A percentile compares a stretch with the other conserved stretches of the same genome.
These are phyloP conservation scores for Wallacemonas sp. DNA, from an alignment of 208 protist genomes.

Conservation along the genomic window DNA sequence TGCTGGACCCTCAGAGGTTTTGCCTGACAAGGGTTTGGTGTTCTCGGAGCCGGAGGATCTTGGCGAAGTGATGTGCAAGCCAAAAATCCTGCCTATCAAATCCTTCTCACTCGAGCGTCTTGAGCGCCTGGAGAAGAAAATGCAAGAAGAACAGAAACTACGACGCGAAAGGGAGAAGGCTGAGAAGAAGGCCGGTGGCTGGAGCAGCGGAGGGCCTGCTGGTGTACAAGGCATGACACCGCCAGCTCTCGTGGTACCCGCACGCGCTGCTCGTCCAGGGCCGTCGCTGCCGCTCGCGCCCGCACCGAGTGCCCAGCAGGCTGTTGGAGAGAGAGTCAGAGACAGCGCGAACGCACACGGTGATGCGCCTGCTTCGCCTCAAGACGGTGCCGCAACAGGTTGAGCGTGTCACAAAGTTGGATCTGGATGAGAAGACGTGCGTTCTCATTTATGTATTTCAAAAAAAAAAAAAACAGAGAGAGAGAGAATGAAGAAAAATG, in stretches of 20 bases:
- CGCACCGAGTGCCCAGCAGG: not conserved
- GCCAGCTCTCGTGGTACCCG: not conserved
- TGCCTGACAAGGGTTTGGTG: constrained; percentile 83
- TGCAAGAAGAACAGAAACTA: constrained; percentile 45
- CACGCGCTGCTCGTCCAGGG: not conserved
- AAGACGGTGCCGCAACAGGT: too few species aligned
- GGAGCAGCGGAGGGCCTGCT: constrained; percentile 27
- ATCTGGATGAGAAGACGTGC: too few species aligned
- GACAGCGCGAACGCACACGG: too few species aligned
- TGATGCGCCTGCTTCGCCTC: too few species aligned
- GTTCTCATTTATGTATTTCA: too few species aligned
- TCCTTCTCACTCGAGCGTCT: constrained; percentile 93
- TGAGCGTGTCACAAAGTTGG: too few species aligned
- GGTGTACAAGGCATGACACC: not conserved
- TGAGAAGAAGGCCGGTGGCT: constrained; percentile 22
- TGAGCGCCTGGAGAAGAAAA: constrained; percentile 89
- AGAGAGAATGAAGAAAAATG: too few species aligned
- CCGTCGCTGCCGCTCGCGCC: not conserved
- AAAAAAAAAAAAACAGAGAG: too few species aligned
- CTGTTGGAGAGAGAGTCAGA: too few species aligned
- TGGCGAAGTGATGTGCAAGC: constrained; percentile 92
- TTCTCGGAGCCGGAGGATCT: constrained; percentile 76
- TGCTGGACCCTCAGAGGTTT: constrained; percentile 42
- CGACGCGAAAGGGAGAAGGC: constrained; percentile 37
- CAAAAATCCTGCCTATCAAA: constrained; percentile 97